A percentile compares a stretch with the other conserved stretches of the same genome.
Conservation (phyloP, 192 early-diverging fungal genomes). For the Funneliformis geosporum region DNA sequence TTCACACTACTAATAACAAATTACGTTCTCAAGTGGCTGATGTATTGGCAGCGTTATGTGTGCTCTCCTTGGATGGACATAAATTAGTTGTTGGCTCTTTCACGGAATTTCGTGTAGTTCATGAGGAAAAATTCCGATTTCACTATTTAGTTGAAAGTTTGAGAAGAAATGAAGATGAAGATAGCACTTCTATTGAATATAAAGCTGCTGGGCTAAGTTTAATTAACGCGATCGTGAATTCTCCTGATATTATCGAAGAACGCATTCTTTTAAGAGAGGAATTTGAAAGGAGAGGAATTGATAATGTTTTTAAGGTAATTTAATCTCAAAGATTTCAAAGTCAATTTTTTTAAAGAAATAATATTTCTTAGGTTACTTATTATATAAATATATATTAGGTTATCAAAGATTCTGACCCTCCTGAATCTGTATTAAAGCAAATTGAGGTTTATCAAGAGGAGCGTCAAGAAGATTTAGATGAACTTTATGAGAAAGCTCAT, state of each 20-base stretch:
- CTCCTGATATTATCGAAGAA: slow-evolving; percentile 44
- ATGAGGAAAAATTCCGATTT: slow-evolving; percentile 57
- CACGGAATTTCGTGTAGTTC: slow-evolving; percentile 47
- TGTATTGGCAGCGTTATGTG: slow-evolving; percentile 51
- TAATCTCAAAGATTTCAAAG: slow-evolving; percentile 3
- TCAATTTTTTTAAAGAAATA: too few relatives aligned
- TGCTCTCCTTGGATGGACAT: slow-evolving; percentile 49
- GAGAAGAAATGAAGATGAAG: slow-evolving; percentile 2
- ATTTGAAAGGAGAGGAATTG: slow-evolving; percentile 52
- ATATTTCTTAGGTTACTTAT: background rate
- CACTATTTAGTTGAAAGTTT: slow-evolving; percentile 50
- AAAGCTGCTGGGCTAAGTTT: slow-evolving; percentile 46
- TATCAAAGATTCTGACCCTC: slow-evolving; percentile 34
- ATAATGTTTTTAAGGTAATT: slow-evolving; percentile 44
- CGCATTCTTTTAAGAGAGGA: slow-evolving; percentile 52
- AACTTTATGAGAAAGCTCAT: slow-evolving; percentile 43
- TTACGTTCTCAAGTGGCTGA: slow-evolving; percentile 49
- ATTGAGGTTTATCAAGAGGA: slow-evolving; percentile 48
- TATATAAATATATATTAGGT: background rate
- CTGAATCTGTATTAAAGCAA: slow-evolving; percentile 47
- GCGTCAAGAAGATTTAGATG: slow-evolving; percentile 47
- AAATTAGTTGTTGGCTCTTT: slow-evolving; percentile 45
- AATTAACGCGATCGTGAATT: slow-evolving; percentile 51
- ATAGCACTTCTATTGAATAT: slow-evolving; percentile 40
- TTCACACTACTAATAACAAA: slow-evolving; percentile 47